Conservation (phyloP, 192 early-diverging fungal species). For the Umbelopsis sp. region DNA sequence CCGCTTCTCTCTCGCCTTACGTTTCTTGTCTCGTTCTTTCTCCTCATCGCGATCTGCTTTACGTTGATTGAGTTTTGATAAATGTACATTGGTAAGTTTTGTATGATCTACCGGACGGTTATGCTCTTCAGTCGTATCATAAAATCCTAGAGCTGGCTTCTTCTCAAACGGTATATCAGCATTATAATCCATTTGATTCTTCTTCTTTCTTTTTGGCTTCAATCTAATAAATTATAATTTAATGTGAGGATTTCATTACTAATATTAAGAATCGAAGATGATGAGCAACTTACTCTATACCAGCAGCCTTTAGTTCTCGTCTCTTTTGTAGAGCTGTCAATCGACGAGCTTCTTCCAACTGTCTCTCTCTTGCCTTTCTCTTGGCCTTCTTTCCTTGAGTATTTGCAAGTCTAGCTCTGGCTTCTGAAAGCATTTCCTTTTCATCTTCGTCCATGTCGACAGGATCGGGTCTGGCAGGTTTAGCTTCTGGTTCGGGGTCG, state of each 20-base stretch:
- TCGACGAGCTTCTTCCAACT: conserved; percentile 93
- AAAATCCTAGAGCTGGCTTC: conserved; percentile 86
- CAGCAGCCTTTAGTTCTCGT: conserved; percentile 95
- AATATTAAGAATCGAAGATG: not conserved
- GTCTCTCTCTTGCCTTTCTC: conserved; percentile 96
- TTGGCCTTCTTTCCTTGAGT: conserved; percentile 99
- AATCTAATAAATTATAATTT: not conserved
- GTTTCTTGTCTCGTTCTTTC: conserved; percentile 78
- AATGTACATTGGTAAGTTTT: conserved; percentile 67
- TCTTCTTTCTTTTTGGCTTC: conserved; percentile 65
- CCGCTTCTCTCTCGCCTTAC: conserved; percentile 60
- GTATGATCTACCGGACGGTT: conserved; percentile 58
- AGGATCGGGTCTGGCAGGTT: conserved; percentile 96
- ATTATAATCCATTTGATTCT: conserved; percentile 90
- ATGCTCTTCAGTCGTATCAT: conserved; percentile 88
- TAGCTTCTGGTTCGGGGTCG: conserved; percentile 95
- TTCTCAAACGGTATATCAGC: conserved; percentile 96
- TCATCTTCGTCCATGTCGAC: conserved; percentile 99
- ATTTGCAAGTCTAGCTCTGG: conserved; percentile 96
- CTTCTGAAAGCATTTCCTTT: conserved; percentile 99
- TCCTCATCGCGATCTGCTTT: conserved; percentile 83
- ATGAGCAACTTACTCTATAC: conserved; percentile 72
- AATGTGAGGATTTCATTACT: not conserved
- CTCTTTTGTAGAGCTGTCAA: conserved; percentile 90
- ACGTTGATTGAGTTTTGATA: conserved; percentile 88